Percentiles rank a stretch among this genome's conserved stretches.
phyloP scores from a whole-genome alignment of 192 early-diverging fungal species.

The Gryganskiella cystojenkinii region DNA sequence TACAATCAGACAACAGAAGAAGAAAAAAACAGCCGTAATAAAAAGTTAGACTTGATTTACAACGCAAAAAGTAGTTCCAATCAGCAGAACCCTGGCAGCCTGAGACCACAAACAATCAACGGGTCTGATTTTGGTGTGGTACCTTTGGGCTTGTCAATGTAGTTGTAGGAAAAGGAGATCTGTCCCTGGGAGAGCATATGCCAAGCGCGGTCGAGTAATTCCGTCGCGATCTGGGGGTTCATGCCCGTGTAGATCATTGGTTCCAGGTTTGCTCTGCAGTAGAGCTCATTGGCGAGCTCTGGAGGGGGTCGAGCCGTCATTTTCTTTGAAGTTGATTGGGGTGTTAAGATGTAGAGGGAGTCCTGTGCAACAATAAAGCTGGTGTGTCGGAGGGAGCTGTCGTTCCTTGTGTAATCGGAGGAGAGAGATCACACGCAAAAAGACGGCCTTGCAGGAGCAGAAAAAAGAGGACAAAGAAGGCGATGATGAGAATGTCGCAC shows the following conservation, averaged over 20 bases:
- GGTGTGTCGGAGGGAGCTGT: background rate
- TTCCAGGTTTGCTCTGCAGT: slow-evolving; percentile 43
- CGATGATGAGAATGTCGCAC: background rate
- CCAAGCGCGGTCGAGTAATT: slow-evolving; percentile 41
- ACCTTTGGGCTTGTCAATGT: slow-evolving; percentile 56
- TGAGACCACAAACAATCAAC: background rate
- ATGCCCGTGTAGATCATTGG: slow-evolving; percentile 39
- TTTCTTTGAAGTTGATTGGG: background rate
- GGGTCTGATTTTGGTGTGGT: background rate
- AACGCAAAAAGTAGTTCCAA: background rate
- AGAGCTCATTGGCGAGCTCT: slow-evolving; percentile 46
- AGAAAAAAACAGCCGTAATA: background rate
- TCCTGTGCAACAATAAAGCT: background rate
- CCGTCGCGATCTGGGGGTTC: slow-evolving; percentile 35
- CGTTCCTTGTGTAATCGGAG: background rate
- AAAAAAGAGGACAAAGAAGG: background rate
- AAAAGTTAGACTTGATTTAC: background rate
- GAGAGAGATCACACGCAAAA: background rate
- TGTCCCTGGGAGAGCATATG: slow-evolving; percentile 30
- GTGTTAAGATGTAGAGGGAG: background rate
- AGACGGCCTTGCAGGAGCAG: background rate
- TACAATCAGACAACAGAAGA: background rate
- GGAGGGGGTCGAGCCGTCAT: slow-evolving; percentile 38
- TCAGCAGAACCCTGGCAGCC: background rate
- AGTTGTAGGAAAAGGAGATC: slow-evolving; percentile 44